Percentiles rank a stretch among this genome's conserved stretches.
These are phyloP conservation scores for Pascua guehoae DNA, from an alignment of 1,284 basidiomycete species.

Conservation along the genomic window DNA sequence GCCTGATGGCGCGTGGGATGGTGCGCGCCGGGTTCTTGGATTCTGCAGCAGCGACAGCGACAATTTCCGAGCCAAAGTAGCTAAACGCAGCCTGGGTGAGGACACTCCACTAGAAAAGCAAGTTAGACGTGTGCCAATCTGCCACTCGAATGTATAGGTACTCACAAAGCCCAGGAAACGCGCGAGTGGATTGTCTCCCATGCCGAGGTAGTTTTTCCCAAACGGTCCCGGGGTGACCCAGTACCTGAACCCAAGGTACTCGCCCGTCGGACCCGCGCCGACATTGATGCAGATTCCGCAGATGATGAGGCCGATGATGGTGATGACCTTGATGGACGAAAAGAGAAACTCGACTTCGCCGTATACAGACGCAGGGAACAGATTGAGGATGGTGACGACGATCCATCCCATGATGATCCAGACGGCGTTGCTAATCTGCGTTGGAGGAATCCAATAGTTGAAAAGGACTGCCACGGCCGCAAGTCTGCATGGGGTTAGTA, in stretches of 20 bases:
- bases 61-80: constrained; percentile 35
- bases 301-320: constrained; percentile 58
- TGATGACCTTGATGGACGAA: constrained; percentile 71
- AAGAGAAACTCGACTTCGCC: constrained; percentile 48
- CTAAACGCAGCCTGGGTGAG: constrained; percentile 13
- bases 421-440: constrained; percentile 21
- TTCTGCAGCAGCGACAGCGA: constrained; percentile 50
- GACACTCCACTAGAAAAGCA: background rate
- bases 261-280: constrained; percentile 48
- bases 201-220: constrained; percentile 25
- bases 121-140: constrained; percentile 49
- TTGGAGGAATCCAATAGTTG: constrained; percentile 25
- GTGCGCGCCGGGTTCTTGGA: constrained; percentile 64
- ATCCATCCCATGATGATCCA: constrained; percentile 54
- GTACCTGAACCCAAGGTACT: constrained; percentile 49
- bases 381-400: constrained; percentile 57
- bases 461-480: constrained; percentile 23
- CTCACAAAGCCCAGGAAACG: constrained; percentile 26
- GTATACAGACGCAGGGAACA: constrained; percentile 23
- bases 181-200: constrained; percentile 49
- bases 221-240: constrained; percentile 52
- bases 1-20: constrained; percentile 68
- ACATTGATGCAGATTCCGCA: constrained; percentile 62
- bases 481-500: background rate
- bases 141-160: constrained; percentile 39